Conservation (phyloP, 2,329 filamentous ascomycete genomes). For the Epichloe uncinata region DNA sequence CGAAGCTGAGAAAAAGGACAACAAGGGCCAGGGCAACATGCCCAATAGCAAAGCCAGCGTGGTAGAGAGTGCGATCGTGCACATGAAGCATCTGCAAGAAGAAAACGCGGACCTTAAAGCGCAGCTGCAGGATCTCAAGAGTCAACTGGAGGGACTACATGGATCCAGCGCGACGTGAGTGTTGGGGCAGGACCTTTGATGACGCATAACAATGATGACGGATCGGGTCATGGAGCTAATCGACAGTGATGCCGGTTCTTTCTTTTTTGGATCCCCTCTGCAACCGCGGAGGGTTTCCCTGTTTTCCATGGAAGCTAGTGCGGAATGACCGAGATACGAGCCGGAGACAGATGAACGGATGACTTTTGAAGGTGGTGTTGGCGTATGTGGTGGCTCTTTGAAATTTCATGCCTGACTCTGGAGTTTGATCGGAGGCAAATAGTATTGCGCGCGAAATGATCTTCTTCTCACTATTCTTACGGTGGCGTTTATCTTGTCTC, state of each 20-base stretch:
- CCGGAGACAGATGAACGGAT: too few relatives aligned
- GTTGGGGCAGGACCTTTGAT: too few relatives aligned
- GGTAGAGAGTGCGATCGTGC: conserved; percentile 92
- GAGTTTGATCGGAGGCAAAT: not conserved
- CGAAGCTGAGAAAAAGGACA: conserved; percentile 34
- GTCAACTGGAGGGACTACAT: conserved; percentile 15
- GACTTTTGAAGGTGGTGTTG: not conserved
- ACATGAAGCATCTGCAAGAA: conserved; percentile 73
- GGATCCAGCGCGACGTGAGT: not conserved
- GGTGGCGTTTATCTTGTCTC: not conserved
- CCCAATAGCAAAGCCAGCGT: conserved; percentile 90
- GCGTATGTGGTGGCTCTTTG: not conserved
- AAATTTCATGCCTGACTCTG: not conserved
- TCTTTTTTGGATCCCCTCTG: not conserved
- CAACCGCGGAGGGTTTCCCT: too few relatives aligned
- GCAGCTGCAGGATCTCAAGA: conserved; percentile 31
- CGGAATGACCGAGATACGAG: too few relatives aligned
- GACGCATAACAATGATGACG: not conserved
- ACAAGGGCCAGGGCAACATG: conserved; percentile 32
- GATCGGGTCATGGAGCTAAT: not conserved
- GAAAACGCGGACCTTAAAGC: conserved; percentile 58
- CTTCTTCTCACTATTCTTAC: not conserved
- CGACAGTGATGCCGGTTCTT: not conserved
- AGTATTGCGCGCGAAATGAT: not conserved
- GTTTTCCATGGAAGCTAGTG: too few relatives aligned